These are phyloP conservation scores for Dalbergia cochinchinensis DNA, from an alignment of 306 rosid species.

Conservation along the genomic window DNA sequence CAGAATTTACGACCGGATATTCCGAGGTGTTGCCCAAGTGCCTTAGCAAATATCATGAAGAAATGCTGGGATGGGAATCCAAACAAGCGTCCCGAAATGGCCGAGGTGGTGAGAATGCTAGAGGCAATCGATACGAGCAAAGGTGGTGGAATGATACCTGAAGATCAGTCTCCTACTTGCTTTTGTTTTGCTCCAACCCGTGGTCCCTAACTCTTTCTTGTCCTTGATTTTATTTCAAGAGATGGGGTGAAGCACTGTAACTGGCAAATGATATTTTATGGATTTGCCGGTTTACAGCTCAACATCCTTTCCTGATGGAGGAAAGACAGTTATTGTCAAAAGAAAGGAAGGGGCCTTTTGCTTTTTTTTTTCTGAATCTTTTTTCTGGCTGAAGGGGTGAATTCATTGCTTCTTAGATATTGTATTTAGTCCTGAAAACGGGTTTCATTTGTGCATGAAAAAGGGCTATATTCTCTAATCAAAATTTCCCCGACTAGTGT, in stretches of 20 bases:
- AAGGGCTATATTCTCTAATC: constrained; percentile 3
- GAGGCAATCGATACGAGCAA: constrained; percentile 86
- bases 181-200: constrained; percentile 69
- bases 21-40: constrained; percentile 82
- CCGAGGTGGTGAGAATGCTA: constrained; percentile 74
- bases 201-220: constrained; percentile 62
- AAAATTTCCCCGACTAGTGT: neutral
- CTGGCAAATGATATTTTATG: constrained; percentile 49
- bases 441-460: constrained; percentile 34
- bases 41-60: constrained; percentile 64
- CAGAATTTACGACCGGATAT: constrained; percentile 88
- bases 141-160: constrained; percentile 93
- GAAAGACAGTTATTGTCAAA: constrained; percentile 10
- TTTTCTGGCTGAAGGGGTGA: constrained; percentile 37
- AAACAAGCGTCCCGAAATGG: constrained; percentile 80
- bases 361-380: neutral
- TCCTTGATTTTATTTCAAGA: constrained; percentile 20
- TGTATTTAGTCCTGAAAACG: constrained; percentile 38
- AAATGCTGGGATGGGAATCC: constrained; percentile 90
- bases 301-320: constrained; percentile 16
- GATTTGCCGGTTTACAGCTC: constrained; percentile 42
- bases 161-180: constrained; percentile 67
- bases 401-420: constrained; percentile 31
- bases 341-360: constrained; percentile 40
- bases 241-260: constrained; percentile 39